These are phyloP conservation scores for Bryoglossum gracile DNA, from an alignment of 495 filamentous ascomycete genomes.

Conservation along the genomic window DNA sequence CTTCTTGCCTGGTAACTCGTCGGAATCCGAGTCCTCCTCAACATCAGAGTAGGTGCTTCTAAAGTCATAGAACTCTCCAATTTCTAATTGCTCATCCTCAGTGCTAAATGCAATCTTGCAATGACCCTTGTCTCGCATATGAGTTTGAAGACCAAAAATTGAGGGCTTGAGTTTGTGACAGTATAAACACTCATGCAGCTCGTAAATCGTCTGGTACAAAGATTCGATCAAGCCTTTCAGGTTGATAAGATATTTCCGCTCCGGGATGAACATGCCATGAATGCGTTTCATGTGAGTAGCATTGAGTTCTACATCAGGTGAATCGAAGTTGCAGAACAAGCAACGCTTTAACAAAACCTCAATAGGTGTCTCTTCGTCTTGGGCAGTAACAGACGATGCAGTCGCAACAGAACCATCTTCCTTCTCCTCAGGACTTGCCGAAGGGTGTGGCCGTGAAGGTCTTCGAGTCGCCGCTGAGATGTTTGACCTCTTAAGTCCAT, in stretches of 20 bases:
- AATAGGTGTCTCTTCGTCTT: constrained; percentile 28
- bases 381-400: constrained; percentile 17
- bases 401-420: constrained; percentile 12
- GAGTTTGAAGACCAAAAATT: constrained; percentile 70
- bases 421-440: constrained; percentile 24
- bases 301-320: constrained; percentile 64
- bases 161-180: constrained; percentile 74
- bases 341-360: constrained; percentile 55
- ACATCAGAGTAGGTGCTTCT: constrained; percentile 83
- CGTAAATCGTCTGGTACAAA: constrained; percentile 64
- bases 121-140: constrained; percentile 95
- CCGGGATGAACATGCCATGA: constrained; percentile 95
- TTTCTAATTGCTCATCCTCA: constrained; percentile 85
- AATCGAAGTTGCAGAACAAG: constrained; percentile 83
- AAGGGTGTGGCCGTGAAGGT: constrained; percentile 22
- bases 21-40: constrained; percentile 50
- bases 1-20: constrained; percentile 43
- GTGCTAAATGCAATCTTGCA: constrained; percentile 91
- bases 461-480: constrained; percentile 26
- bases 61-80: constrained; percentile 99
- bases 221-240: constrained; percentile 74
- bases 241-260: constrained; percentile 72
- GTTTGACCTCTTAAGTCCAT: constrained; percentile 67
- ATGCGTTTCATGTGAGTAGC: constrained; percentile 81
- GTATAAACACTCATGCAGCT: constrained; percentile 73